Evolutionary conservation across 2,329 filamentous ascomycete genomes (phyloP).

Genomic region (Trichocomaceae sp.): DNA sequence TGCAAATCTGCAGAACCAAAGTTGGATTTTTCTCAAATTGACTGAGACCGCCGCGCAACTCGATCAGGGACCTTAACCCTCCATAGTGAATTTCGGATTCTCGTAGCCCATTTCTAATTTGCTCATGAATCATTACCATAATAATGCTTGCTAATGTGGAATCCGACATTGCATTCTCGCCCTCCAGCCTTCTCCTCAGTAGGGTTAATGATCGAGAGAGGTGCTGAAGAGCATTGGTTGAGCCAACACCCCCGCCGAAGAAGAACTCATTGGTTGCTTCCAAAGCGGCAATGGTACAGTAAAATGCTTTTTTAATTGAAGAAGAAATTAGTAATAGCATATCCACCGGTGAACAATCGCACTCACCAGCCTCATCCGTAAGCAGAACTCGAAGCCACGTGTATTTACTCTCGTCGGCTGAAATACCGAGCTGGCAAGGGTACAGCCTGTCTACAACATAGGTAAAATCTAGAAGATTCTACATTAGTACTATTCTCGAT

Average conservation of each 20-base stretch:
- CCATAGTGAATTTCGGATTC: conserved; percentile 9
- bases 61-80: conserved; percentile 2
- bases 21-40: conserved; percentile 4
- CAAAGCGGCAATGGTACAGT: conserved; percentile 3
- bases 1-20: conserved; percentile 9
- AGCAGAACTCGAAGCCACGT: conserved; percentile 8
- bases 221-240: conserved; percentile 5
- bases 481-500: background rate
- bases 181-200: background rate
- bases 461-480: background rate
- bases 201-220: conserved; percentile 5
- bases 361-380: conserved; percentile 8
- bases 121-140: conserved; percentile 10
- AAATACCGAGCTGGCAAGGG: conserved; percentile 8
- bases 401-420: conserved; percentile 5
- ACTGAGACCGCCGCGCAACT: conserved; percentile 3
- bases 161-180: conserved; percentile 8
- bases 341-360: background rate
- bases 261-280: conserved; percentile 6
- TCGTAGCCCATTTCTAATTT: background rate
- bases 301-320: conserved; percentile 1
- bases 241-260: background rate
- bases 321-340: background rate
- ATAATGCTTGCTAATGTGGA: conserved; percentile 8
- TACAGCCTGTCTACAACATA: conserved; percentile 5